Conservation (phyloP, 495 filamentous ascomycete species). For the Letharia lupina region DNA sequence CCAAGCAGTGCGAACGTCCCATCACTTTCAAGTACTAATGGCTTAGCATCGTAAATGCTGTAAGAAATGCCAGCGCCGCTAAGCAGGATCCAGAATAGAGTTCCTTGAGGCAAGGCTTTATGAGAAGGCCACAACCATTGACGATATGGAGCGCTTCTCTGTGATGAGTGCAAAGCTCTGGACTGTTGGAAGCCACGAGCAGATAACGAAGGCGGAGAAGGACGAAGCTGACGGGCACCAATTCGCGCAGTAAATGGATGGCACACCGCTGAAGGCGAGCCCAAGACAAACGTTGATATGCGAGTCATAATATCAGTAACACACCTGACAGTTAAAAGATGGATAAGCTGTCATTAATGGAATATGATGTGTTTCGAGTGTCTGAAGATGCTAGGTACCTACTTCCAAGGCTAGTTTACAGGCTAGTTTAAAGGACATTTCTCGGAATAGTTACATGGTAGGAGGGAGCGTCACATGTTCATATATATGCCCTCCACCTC, state of each 20-base stretch:
- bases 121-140: neutral
- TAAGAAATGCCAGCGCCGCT: slow-evolving; percentile 8
- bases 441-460: neutral
- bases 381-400: neutral
- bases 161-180: neutral
- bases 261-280: neutral
- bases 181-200: neutral
- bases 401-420: too few species aligned
- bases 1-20: neutral
- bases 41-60: neutral
- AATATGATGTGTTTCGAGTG: neutral
- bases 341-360: neutral
- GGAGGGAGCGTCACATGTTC: neutral
- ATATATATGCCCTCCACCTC: neutral
- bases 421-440: too few species aligned
- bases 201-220: neutral
- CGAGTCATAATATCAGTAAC: neutral
- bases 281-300: neutral
- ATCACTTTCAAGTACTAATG: slow-evolving; percentile 10
- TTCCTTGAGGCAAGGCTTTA: neutral
- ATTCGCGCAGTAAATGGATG: neutral
- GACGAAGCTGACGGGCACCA: neutral
- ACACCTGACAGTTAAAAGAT: neutral
- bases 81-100: neutral
- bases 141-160: neutral